These are phyloP conservation scores for Teratosphaeria gauchensis DNA, from an alignment of 2,329 filamentous ascomycete genomes.

Conservation along the genomic window DNA sequence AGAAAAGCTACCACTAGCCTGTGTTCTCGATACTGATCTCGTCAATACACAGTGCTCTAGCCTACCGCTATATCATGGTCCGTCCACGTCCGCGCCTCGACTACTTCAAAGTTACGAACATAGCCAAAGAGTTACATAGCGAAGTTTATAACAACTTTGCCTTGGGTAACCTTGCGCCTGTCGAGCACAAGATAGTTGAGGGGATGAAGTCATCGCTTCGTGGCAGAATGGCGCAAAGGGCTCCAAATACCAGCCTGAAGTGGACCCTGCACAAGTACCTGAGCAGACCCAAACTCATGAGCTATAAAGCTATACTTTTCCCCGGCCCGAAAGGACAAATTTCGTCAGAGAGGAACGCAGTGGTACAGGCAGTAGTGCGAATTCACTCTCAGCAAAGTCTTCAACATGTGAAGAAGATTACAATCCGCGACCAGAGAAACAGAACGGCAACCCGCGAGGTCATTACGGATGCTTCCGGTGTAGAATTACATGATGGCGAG, in stretches of 20 bases:
- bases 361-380: conserved; percentile 23
- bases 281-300: conserved; percentile 16
- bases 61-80: conserved; percentile 2
- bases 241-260: conserved; percentile 22
- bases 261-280: conserved; percentile 24
- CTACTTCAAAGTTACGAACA: conserved; percentile 26
- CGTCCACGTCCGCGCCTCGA: conserved; percentile 24
- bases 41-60: background rate
- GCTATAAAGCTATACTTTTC: conserved; percentile 9
- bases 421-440: conserved; percentile 7
- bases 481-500: conserved; percentile 23
- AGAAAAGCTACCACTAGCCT: background rate
- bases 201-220: conserved; percentile 18
- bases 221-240: conserved; percentile 25
- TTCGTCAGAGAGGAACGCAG: conserved; percentile 15
- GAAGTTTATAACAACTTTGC: conserved; percentile 41
- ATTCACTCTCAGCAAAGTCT: conserved; percentile 21
- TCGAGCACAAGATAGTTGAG: conserved; percentile 13
- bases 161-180: conserved; percentile 24
- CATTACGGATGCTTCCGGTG: conserved; percentile 19
- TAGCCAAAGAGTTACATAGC: conserved; percentile 34
- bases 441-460: conserved; percentile 16
- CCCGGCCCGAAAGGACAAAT: conserved; percentile 5
- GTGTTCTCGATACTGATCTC: background rate
- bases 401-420: conserved; percentile 13